These are phyloP conservation scores for Fusarium tupiense DNA, from an alignment of 2,329 filamentous ascomycete genomes.

Conservation along the genomic window DNA sequence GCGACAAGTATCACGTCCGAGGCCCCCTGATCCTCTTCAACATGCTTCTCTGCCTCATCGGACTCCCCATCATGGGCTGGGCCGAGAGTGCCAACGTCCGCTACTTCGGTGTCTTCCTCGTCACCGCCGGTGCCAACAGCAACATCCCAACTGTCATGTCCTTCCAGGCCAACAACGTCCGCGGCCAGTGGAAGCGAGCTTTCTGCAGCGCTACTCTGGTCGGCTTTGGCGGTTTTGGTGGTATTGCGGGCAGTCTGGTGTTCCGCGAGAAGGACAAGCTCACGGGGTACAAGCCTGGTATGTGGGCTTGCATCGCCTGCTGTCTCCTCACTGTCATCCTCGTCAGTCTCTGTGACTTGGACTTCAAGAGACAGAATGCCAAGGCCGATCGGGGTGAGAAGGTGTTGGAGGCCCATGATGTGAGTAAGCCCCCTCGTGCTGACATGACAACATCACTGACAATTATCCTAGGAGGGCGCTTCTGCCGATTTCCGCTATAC, in stretches of 20 bases:
- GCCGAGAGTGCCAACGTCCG: slow-evolving; percentile 63
- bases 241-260: slow-evolving; percentile 78
- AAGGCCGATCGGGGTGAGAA: slow-evolving; percentile 64
- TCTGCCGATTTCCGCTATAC: slow-evolving; percentile 49
- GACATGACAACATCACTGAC: slow-evolving; percentile 20
- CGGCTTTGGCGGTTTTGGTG: slow-evolving; percentile 79
- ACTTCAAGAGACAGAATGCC: slow-evolving; percentile 57
- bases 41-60: slow-evolving; percentile 72
- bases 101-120: slow-evolving; percentile 80
- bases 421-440: slow-evolving; percentile 47
- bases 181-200: slow-evolving; percentile 88
- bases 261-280: slow-evolving; percentile 68
- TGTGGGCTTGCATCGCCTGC: slow-evolving; percentile 65
- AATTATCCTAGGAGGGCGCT: slow-evolving; percentile 39
- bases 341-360: slow-evolving; percentile 53
- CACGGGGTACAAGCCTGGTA: slow-evolving; percentile 63
- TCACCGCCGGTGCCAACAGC: slow-evolving; percentile 79
- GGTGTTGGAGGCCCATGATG: slow-evolving; percentile 60
- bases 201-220: slow-evolving; percentile 81
- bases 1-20: slow-evolving; percentile 73
- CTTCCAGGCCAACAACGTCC: slow-evolving; percentile 89
- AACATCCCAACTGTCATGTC: slow-evolving; percentile 80
- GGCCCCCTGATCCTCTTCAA: slow-evolving; percentile 74
- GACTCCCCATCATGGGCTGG: slow-evolving; percentile 79
- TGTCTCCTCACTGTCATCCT: slow-evolving; percentile 57